Evolutionary conservation across 2,329 filamentous ascomycete species (phyloP).

Genomic region (Xylariaceae sp.): DNA sequence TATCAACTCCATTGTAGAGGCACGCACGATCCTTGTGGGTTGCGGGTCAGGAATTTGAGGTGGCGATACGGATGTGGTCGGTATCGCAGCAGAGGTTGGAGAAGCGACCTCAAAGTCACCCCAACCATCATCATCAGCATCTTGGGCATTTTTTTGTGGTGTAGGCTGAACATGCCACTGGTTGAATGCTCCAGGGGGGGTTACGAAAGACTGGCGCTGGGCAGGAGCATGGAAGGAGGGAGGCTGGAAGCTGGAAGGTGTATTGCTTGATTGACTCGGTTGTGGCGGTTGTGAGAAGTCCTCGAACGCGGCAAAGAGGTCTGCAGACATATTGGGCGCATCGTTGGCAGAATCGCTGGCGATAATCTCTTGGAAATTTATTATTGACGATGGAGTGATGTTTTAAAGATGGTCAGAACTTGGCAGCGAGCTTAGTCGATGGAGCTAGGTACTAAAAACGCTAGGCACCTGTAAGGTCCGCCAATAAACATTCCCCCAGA

Average conservation of each 20-base stretch:
- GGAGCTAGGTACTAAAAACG: too few species aligned
- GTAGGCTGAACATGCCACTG: conserved; percentile 31
- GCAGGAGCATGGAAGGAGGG: too few species aligned
- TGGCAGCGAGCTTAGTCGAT: too few species aligned
- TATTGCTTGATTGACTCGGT: conserved; percentile 4
- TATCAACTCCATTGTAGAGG: conserved; percentile 51
- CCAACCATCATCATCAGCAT: conserved; percentile 61
- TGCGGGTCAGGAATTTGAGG: conserved; percentile 11
- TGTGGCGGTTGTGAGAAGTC: conserved; percentile 35
- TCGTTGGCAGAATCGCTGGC: neutral
- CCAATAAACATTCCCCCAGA: too few species aligned
- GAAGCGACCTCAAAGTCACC: conserved; percentile 63
- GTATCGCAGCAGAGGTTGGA: too few species aligned
- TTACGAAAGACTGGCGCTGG: conserved; percentile 1
- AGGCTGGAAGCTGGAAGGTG: conserved; percentile 20
- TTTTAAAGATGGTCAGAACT: too few species aligned
- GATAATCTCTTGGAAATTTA: too few species aligned
- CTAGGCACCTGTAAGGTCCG: too few species aligned
- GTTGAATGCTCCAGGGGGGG: conserved; percentile 18
- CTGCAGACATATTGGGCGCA: conserved; percentile 52
- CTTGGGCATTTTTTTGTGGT: conserved; percentile 36
- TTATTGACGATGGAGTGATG: too few species aligned
- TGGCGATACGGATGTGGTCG: conserved; percentile 21
- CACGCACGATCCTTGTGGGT: conserved; percentile 38
- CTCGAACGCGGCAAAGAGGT: conserved; percentile 62